Evolutionary conservation across 2,329 filamentous ascomycete species (phyloP).

Genomic region (Fusarium palustre): DNA sequence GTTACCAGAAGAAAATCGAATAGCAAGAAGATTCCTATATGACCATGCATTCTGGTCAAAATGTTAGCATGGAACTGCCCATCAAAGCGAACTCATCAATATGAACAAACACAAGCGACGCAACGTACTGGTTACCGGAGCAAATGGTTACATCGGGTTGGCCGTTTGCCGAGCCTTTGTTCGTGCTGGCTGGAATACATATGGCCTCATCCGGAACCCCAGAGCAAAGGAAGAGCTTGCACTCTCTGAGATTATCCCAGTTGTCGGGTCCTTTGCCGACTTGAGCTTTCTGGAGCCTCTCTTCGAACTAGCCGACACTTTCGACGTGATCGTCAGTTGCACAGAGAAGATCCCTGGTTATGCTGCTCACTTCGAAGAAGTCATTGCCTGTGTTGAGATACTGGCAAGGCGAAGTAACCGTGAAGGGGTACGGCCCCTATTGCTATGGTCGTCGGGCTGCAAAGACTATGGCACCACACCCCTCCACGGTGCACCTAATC

Average conservation of each 20-base stretch:
- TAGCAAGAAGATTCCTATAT: background rate
- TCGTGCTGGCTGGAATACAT: slow-evolving; percentile 58
- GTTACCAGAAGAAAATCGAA: background rate
- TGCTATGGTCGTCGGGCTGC: slow-evolving; percentile 61
- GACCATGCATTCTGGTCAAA: background rate
- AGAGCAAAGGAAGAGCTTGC: slow-evolving; percentile 48
- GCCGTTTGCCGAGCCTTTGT: slow-evolving; percentile 60
- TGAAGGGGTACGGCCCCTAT: slow-evolving; percentile 53
- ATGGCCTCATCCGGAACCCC: slow-evolving; percentile 57
- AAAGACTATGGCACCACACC: slow-evolving; percentile 60
- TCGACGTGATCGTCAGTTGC: slow-evolving; percentile 59
- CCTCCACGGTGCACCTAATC: slow-evolving; percentile 51
- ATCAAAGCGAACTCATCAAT: background rate
- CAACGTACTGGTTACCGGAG: slow-evolving; percentile 59
- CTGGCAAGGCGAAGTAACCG: slow-evolving; percentile 51
- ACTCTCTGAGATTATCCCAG: slow-evolving; percentile 54
- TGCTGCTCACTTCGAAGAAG: slow-evolving; percentile 53
- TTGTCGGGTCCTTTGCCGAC: slow-evolving; percentile 55
- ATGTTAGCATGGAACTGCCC: background rate
- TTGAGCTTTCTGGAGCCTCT: slow-evolving; percentile 47
- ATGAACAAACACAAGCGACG: slow-evolving; percentile 15
- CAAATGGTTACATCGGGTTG: slow-evolving; percentile 62
- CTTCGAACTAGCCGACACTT: slow-evolving; percentile 39
- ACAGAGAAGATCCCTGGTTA: slow-evolving; percentile 58
- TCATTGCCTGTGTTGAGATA: slow-evolving; percentile 50